Base-by-base conservation (phyloP, 768 basidiomycete species). In the Boletus insuetus region DNA sequence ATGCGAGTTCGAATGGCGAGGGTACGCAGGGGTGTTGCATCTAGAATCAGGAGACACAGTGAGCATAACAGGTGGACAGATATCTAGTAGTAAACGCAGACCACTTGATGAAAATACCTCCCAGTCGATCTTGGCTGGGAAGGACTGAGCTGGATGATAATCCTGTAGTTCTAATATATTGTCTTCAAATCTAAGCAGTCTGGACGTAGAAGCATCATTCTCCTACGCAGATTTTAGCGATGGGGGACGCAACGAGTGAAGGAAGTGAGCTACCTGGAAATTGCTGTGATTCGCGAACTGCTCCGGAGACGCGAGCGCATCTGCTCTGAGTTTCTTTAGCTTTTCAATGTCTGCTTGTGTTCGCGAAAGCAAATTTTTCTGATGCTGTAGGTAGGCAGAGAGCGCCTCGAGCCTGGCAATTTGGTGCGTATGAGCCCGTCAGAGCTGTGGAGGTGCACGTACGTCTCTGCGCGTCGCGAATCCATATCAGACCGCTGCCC, bases 261-360 rank as follows among this genome's bases (percentile, higher is more conserved):
- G 59, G 44, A 47, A 35, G 29, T 20, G 37, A 56, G 65, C 37
- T 58, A 79, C 79, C 70, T 77, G 65, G 35, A 69, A 60, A 20
- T 65, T 59, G 29, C 76, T 37, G 62, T 70, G 58, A 19, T 68
- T 62, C 24, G 69, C 44, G 32, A 78, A 73, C 19, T 60, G 51
- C 42, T 71, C 67, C 31, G 79, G 72, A 29, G 73, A 66, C 6
- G 59, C 61, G 19, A 73, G 56, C 2, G 76, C 73, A 40, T 79
- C 68, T 16, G 61, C 69, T 56, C 74, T 79, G 32, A 86, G 73
- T 39, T 65, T 65, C 45, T 75, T 75, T 20, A 91, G 75, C 20
- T 76, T 72, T 48, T 78, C 79, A 65, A 91, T 80, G 72, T 90
- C 87, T 60, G 77, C 70, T 58, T 82, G 79, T 29, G 86, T 85